These are phyloP conservation scores for Metschnikowia baotianmanensis DNA, from an alignment of 805 yeast genomes.

Conservation along the genomic window DNA sequence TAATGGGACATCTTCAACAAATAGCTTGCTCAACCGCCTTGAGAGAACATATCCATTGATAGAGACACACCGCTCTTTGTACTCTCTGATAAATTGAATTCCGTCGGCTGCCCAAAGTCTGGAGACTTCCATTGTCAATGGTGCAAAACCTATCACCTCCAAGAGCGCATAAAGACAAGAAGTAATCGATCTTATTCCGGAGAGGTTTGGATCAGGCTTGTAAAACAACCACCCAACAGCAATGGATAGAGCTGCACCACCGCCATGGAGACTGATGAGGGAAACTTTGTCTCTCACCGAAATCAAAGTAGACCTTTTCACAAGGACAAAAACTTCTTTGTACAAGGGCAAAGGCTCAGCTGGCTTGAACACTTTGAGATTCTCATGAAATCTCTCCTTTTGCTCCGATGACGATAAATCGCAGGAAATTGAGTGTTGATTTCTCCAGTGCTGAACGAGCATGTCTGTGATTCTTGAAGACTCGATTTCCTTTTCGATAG, in stretches of 20 bases:
- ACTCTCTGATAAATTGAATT: constrained; percentile 49
- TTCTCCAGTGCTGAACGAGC: constrained; percentile 15
- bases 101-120: constrained; percentile 41
- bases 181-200: constrained; percentile 62
- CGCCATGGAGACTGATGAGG: constrained; percentile 36
- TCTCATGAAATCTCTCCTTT: constrained; percentile 16
- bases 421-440: constrained; percentile 3
- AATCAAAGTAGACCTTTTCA: constrained; percentile 33
- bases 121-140: constrained; percentile 39
- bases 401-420: constrained; percentile 15
- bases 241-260: constrained; percentile 50
- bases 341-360: constrained; percentile 26
- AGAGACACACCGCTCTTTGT: constrained; percentile 65
- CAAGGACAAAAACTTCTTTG: constrained; percentile 31
- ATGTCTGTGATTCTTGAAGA: constrained; percentile 10
- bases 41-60: constrained; percentile 65
- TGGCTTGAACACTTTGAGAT: constrained; percentile 20
- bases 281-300: constrained; percentile 35
- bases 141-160: constrained; percentile 41
- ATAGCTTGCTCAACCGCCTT: constrained; percentile 61
- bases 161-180: constrained; percentile 36
- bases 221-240: constrained; percentile 77
- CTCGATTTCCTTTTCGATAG: constrained; percentile 14
- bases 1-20: constrained; percentile 67
- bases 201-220: constrained; percentile 54